These are phyloP conservation scores for Acer saccharum DNA, from an alignment of 345 rosid genomes.

Conservation along the genomic window DNA sequence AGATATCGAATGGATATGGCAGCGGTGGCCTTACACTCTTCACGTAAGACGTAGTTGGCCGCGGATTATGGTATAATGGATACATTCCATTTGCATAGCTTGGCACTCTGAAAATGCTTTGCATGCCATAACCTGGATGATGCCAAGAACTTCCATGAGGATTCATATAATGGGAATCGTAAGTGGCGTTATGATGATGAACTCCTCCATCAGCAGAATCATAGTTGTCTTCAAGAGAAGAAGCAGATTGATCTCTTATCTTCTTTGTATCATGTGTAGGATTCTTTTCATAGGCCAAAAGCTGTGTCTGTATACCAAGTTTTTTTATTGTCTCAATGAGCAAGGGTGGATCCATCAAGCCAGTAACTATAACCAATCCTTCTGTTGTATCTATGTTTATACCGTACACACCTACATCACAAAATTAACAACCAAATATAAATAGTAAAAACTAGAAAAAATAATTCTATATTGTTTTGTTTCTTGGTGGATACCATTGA, in stretches of 20 bases:
- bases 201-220: neutral
- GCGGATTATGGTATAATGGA: neutral
- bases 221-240: neutral
- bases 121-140: neutral
- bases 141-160: neutral
- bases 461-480: neutral
- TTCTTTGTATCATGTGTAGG: neutral
- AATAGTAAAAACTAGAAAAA: neutral
- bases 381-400: slow-evolving; percentile 17
- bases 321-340: slow-evolving; percentile 8
- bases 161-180: neutral
- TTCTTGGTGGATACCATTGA: slow-evolving; percentile 16
- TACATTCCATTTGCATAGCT: neutral
- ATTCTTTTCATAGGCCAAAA: slow-evolving; percentile 20
- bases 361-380: slow-evolving; percentile 22
- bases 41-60: neutral
- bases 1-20: slow-evolving; percentile 25
- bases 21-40: neutral
- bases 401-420: slow-evolving; percentile 19
- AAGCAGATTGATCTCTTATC: neutral
- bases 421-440: neutral
- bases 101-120: neutral
- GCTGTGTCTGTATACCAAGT: slow-evolving; percentile 19
- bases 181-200: neutral
- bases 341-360: slow-evolving; percentile 16